A percentile compares a stretch with the other conserved stretches of the same genome.
Evolutionary conservation across 345 rosid genomes (phyloP).

Genomic region (Gossypium stocksii): DNA sequence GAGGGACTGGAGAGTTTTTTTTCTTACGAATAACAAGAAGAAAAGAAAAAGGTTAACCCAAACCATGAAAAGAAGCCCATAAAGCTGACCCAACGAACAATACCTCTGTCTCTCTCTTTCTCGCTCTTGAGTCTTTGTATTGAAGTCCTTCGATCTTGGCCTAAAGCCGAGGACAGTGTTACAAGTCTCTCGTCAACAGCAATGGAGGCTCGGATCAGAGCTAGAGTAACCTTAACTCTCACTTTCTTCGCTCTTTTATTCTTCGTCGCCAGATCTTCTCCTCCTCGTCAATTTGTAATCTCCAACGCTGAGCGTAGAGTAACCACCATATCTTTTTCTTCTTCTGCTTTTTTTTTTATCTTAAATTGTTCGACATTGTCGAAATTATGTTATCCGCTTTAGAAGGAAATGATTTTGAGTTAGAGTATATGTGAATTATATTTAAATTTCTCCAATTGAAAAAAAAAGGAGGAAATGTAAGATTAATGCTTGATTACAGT

Average conservation of each 20-base stretch:
- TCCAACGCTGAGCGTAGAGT: conserved; percentile 88
- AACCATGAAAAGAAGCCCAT: too few relatives aligned
- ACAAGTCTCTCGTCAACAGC: neutral
- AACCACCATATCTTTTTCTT: conserved; percentile 15
- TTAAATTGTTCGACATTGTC: neutral
- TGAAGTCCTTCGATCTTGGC: neutral
- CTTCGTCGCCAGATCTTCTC: conserved; percentile 29
- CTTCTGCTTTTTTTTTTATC: neutral
- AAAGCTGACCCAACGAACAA: too few relatives aligned
- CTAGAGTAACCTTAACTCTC: conserved; percentile 29
- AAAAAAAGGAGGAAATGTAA: neutral
- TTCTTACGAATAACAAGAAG: too few relatives aligned
- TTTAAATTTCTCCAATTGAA: neutral
- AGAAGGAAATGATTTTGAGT: neutral
- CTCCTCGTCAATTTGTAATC: conserved; percentile 54
- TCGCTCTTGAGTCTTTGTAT: too few relatives aligned
- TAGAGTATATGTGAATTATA: neutral
- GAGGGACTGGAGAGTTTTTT: too few relatives aligned
- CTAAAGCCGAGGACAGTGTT: neutral
- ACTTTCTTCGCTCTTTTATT: conserved; percentile 32
- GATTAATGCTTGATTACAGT: too few relatives aligned
- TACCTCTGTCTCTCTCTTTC: too few relatives aligned
- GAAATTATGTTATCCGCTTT: neutral
- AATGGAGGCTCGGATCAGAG: conserved; percentile 43
- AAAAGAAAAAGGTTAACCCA: too few relatives aligned